phyloP scores from a whole-genome alignment of 805 yeast species.

The Blastobotrys mokoenaii region DNA sequence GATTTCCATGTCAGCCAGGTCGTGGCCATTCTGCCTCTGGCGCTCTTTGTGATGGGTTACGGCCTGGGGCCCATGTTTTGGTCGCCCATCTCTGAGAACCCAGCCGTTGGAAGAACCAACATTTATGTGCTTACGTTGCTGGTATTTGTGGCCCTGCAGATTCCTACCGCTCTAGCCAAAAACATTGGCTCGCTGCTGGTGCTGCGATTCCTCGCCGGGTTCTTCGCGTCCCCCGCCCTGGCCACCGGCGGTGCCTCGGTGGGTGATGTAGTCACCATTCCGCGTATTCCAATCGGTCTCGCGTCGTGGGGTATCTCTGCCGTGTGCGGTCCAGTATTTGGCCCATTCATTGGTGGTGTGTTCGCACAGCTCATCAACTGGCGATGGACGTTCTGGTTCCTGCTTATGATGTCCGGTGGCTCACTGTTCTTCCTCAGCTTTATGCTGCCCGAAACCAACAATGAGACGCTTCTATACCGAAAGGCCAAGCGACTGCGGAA shows the following conservation, averaged over 20 bases:
- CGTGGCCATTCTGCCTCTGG: slow-evolving; percentile 40
- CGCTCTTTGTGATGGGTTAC: slow-evolving; percentile 47
- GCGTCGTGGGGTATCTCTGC: slow-evolving; percentile 47
- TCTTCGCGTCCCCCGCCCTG: slow-evolving; percentile 73
- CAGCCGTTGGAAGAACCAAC: slow-evolving; percentile 43
- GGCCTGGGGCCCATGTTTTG: slow-evolving; percentile 48
- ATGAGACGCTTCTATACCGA: slow-evolving; percentile 37
- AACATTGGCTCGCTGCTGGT: slow-evolving; percentile 43
- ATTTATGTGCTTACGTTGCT: slow-evolving; percentile 41
- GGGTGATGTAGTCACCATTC: slow-evolving; percentile 38
- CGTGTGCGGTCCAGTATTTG: slow-evolving; percentile 45
- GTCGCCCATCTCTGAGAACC: slow-evolving; percentile 47
- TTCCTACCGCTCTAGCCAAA: slow-evolving; percentile 43
- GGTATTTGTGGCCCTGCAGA: slow-evolving; percentile 42
- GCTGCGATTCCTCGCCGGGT: slow-evolving; percentile 62
- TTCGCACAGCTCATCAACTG: slow-evolving; percentile 41
- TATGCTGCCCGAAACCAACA: slow-evolving; percentile 45
- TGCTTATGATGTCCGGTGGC: slow-evolving; percentile 32
- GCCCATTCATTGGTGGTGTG: slow-evolving; percentile 49
- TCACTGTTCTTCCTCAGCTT: slow-evolving; percentile 30
- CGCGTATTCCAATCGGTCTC: slow-evolving; percentile 39
- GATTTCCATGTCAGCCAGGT: slow-evolving; percentile 36
- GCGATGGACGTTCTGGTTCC: slow-evolving; percentile 47
- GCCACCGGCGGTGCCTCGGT: slow-evolving; percentile 71
- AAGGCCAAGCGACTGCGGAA: slow-evolving; percentile 42